Conservation (phyloP, 108 stramenopile genomes). For the Aureococcus anophagefferens region DNA sequence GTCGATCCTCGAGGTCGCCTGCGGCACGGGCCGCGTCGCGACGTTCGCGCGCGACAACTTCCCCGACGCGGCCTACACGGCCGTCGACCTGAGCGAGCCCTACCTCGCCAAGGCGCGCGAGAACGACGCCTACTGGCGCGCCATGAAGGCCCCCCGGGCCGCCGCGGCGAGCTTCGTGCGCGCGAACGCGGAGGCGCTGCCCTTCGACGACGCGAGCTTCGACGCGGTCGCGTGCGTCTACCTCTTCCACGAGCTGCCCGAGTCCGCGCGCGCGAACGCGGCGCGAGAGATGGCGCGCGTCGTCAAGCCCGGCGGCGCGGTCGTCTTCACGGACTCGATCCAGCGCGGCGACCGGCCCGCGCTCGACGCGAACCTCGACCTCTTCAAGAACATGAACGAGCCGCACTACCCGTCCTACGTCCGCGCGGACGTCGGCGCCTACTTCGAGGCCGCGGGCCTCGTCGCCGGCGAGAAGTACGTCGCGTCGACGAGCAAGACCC, state of each 20-base stretch:
- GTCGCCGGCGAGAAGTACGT: slow-evolving; percentile 18
- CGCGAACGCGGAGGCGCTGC: slow-evolving; percentile 46
- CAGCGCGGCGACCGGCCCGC: slow-evolving; percentile 40
- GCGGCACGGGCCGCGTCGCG: slow-evolving; percentile 49
- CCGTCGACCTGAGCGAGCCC: slow-evolving; percentile 36
- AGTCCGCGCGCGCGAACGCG: slow-evolving; percentile 20
- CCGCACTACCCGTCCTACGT: slow-evolving; percentile 31
- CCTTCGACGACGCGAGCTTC: slow-evolving; percentile 35
- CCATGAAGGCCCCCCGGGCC: not conserved
- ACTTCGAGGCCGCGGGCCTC: slow-evolving; percentile 28
- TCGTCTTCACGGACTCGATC: slow-evolving; percentile 41
- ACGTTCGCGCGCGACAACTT: slow-evolving; percentile 47
- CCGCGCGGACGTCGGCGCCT: not conserved
- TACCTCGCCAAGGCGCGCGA: slow-evolving; percentile 35
- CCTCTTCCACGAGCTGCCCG: slow-evolving; percentile 47
- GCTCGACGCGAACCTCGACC: slow-evolving; percentile 14
- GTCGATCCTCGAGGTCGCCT: slow-evolving; percentile 44
- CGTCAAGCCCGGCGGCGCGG: slow-evolving; percentile 25
- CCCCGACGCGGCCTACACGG: slow-evolving; percentile 21
- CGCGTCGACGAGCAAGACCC: slow-evolving; percentile 20
- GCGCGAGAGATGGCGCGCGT: slow-evolving; percentile 41
- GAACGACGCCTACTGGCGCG: slow-evolving; percentile 29
- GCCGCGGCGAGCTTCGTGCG: slow-evolving; percentile 32
- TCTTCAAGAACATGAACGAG: slow-evolving; percentile 40
- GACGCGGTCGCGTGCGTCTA: slow-evolving; percentile 51